Evolutionary conservation across 768 basidiomycete species (phyloP), one percentile per base, ranked within the genome.

Genomic region (Tephrocybe sp.): DNA sequence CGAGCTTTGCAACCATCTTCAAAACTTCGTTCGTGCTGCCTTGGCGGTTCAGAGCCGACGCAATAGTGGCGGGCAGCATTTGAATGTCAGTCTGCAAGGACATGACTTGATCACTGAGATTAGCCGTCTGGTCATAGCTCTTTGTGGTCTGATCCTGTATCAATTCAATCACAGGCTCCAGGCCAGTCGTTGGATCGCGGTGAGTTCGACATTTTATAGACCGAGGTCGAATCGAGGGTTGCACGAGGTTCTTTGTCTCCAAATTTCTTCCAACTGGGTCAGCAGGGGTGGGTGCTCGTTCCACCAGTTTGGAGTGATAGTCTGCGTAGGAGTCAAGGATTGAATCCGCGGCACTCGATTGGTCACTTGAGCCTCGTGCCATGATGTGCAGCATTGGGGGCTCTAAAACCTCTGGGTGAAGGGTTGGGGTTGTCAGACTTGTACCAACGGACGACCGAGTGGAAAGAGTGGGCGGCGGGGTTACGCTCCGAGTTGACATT

Each of bases 261-360:
- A 26, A 20, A n/a, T 48, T 32, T 24, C 25, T 25, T n/a, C 37
- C 39, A 23, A 7, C 30, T 18, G 18, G 34, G 15, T 5, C 7
- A n/a, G 34, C 17, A 39, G 20, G 18, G 37, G 14, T 23, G 18
- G 26, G 15, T 25, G 28, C 18, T 10, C 41, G 9, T 6, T 53
- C 39, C 12, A 32, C 26, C 10, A 26, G 21, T 15, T 36, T 37
- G 25, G n/a, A 15, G 28, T 23, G 2, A 11, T 21, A 26, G 14
- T 53, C 53, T 28, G 48, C 48, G 44, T 69, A 65, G 30, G 66
- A 62, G 32, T 63, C 62, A 20, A 68, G 41, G 18, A 68, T 68
- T 33, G 64, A 64, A 41, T 63, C 52, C 10, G 54, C 53, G 32
- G 24, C 33, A 37, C 51, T 58, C 17, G 62, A 63, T 40, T 37